Percentiles rank a stretch among this genome's conserved stretches.
phyloP scores from a whole-genome alignment of 2,329 filamentous ascomycete genomes.

The Clonostachys rosea region DNA sequence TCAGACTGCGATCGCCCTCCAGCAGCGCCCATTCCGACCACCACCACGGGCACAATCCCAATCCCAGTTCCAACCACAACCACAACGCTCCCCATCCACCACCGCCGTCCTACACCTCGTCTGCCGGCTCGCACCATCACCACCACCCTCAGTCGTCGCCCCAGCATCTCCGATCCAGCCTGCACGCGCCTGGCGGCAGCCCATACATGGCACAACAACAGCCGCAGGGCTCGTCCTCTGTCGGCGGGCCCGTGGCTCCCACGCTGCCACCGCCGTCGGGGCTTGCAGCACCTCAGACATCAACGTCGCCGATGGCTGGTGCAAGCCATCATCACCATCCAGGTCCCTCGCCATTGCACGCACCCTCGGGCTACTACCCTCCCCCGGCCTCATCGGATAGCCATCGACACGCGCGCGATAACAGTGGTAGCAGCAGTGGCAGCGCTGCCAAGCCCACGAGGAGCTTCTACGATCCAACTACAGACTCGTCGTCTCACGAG shows the following conservation, averaged over 20 bases:
- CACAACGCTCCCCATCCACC: slow-evolving; percentile 18
- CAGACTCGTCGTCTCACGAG: slow-evolving; percentile 40
- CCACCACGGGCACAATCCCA: background rate
- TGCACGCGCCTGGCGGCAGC: slow-evolving; percentile 10
- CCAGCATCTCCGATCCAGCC: slow-evolving; percentile 9
- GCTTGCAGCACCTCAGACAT: slow-evolving; percentile 7
- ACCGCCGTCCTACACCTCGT: slow-evolving; percentile 16
- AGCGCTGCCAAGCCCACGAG: background rate
- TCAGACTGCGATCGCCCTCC: slow-evolving; percentile 45
- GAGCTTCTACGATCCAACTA: slow-evolving; percentile 47
- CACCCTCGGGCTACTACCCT: slow-evolving; percentile 34
- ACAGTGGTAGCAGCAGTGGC: slow-evolving; percentile 13
- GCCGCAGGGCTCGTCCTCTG: slow-evolving; percentile 9
- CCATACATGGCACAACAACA: slow-evolving; percentile 29
- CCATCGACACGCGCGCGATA: slow-evolving; percentile 19
- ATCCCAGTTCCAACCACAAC: background rate
- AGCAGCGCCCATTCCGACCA: slow-evolving; percentile 14
- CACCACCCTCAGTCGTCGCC: slow-evolving; percentile 21
- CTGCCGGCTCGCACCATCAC: slow-evolving; percentile 18
- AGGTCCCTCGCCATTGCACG: slow-evolving; percentile 36
- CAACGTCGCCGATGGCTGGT: slow-evolving; percentile 5
- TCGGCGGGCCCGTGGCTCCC: slow-evolving; percentile 19
- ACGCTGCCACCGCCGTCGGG: slow-evolving; percentile 20
- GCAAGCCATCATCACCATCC: slow-evolving; percentile 12
- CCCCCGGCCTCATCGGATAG: slow-evolving; percentile 13